These are phyloP conservation scores for Podila horticola DNA, from an alignment of 192 early-diverging fungal genomes.

Conservation along the genomic window DNA sequence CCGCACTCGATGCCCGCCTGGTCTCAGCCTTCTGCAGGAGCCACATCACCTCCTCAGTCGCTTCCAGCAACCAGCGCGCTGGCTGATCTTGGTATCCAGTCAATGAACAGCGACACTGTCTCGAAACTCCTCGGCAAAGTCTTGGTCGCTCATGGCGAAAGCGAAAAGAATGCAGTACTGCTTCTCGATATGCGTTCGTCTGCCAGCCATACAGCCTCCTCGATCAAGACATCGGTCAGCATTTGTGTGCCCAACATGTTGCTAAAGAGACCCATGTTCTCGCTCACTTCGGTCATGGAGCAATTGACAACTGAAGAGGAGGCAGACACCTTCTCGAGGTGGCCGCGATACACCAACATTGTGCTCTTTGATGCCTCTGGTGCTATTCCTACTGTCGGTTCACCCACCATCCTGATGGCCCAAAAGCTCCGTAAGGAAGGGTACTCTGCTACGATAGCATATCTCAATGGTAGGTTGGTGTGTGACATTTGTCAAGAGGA, in stretches of 20 bases:
- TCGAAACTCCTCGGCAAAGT: constrained; percentile 26
- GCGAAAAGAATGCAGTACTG: constrained; percentile 52
- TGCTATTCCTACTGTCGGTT: constrained; percentile 57
- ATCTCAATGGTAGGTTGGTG: constrained; percentile 54
- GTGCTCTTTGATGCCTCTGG: constrained; percentile 74
- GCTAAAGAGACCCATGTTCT: constrained; percentile 70
- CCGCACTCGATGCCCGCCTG: constrained; percentile 28
- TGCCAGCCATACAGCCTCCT: constrained; percentile 59
- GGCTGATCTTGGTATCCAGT: constrained; percentile 28
- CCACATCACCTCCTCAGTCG: constrained; percentile 6
- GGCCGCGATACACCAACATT: constrained; percentile 68
- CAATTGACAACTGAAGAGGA: constrained; percentile 65
- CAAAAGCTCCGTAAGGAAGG: constrained; percentile 70
- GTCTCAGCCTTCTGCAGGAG: constrained; percentile 9
- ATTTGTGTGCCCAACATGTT: constrained; percentile 80
- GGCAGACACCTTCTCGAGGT: constrained; percentile 55
- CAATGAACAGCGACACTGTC: constrained; percentile 10
- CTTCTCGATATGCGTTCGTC: constrained; percentile 79
- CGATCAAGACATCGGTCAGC: constrained; percentile 69
- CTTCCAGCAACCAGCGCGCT: not conserved
- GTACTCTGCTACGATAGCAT: constrained; percentile 55
- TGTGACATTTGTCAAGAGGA: not conserved
- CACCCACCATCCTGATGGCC: constrained; percentile 61
- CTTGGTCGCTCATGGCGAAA: constrained; percentile 6
- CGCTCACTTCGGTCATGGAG: constrained; percentile 69